Evolutionary conservation across 495 filamentous ascomycete species (phyloP), one percentile per base, ranked within the genome.

Genomic region (Penicillium alfredii): DNA sequence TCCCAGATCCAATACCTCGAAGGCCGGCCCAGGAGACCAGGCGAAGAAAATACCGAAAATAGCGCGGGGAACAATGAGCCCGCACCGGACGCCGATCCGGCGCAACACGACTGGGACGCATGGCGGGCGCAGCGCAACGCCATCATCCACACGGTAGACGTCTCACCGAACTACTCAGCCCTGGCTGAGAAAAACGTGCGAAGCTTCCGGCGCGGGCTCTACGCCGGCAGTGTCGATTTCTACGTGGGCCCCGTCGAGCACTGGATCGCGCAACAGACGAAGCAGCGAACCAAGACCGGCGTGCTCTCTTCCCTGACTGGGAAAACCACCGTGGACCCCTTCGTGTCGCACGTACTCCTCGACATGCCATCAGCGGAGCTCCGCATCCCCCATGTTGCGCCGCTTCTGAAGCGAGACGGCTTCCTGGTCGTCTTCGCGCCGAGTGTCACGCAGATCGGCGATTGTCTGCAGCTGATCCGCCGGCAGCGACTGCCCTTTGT

Each of bases 371-470:
- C 60, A 15, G 64, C 75, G 0, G 59, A 85, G 21, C 34, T 60
- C 8, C 71, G 82, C 44, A 63, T 89, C n/a, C 64, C 60, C 1
- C 68, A 71, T 35, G 68, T 83, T 16, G 59, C 67, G 0, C 56
- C 70, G 8, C 69, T 76, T n/a, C 52, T 89, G 38, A 66, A 68
- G 14, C 60, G 66, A 0, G 69, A 83, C 55, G 85, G 82, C 1
- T 49, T 71, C 3, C 57, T 90, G 2, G 62, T 77, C 15, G 74
- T 85, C 11, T 90, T 85, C 53, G 77, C 74, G 56, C 85, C 85
- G 3, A 84, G 76, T 43, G 76, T 90, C 38, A 86, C 82, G 4
- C 86, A 89, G 58, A 83, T 89, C 38, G 72, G 66, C 22, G 64
- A 73, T 1, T 78, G 75, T 33, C 56, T 86, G 25, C 61, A 72